phyloP scores from a whole-genome alignment of 2,329 filamentous ascomycete genomes.

The Trichophyton simii region DNA sequence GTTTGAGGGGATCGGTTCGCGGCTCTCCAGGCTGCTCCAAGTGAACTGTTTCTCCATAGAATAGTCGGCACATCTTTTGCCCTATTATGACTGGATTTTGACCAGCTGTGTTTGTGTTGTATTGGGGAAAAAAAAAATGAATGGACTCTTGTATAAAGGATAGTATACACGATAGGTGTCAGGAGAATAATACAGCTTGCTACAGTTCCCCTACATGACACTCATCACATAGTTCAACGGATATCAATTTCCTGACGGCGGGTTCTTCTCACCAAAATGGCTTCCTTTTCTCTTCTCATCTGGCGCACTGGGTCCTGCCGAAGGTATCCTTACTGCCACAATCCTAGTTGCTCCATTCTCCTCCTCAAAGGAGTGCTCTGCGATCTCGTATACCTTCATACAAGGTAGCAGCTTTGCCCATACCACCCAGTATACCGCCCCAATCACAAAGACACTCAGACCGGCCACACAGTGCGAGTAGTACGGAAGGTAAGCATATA shows the following conservation, averaged over 20 bases:
- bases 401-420: constrained; percentile 40
- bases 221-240: not conserved
- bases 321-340: constrained; percentile 1
- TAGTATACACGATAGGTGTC: not conserved
- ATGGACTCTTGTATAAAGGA: not conserved
- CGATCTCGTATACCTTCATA: constrained; percentile 38
- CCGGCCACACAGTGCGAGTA: constrained; percentile 44
- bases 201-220: not conserved
- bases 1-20: constrained; percentile 37
- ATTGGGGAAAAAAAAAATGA: not conserved
- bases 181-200: not conserved
- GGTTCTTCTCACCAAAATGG: not conserved
- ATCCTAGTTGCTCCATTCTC: constrained; percentile 2
- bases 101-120: not conserved
- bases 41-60: constrained; percentile 36
- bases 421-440: constrained; percentile 40
- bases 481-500: constrained; percentile 43
- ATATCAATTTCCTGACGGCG: not conserved
- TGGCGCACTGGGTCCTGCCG: not conserved
- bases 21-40: constrained; percentile 9
- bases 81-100: not conserved
- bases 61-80: constrained; percentile 27
- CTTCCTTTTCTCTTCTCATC: not conserved
- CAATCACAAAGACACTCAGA: constrained; percentile 37
- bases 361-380: constrained; percentile 36